A percentile compares a stretch with the other conserved stretches of the same genome.
These are phyloP conservation scores for Pyracantha coccinea DNA, from an alignment of 331 rosid species.

Conservation along the genomic window DNA sequence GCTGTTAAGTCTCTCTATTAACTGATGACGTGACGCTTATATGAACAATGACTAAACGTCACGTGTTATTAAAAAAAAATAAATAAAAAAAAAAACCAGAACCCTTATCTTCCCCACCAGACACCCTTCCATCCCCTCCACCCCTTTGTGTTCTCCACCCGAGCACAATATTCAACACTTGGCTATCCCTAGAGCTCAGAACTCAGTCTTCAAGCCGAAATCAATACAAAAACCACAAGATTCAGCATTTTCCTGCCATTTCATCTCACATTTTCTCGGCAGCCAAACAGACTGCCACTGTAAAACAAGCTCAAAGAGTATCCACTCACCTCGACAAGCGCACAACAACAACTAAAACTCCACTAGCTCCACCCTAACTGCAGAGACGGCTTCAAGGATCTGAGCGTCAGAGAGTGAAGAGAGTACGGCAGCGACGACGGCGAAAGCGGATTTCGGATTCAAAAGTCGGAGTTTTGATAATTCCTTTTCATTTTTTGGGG, in stretches of 20 bases:
- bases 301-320: neutral
- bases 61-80: too few relatives aligned
- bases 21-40: too few relatives aligned
- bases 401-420: conserved; percentile 2
- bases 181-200: conserved; percentile 2
- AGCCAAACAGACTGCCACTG: conserved; percentile 10
- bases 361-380: conserved; percentile 21
- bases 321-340: conserved; percentile 36
- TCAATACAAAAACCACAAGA: conserved; percentile 8
- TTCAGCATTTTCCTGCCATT: conserved; percentile 8
- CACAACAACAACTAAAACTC: conserved; percentile 28
- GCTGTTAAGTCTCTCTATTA: too few relatives aligned
- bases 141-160: too few relatives aligned
- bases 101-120: too few relatives aligned
- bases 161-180: neutral
- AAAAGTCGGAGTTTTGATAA: conserved; percentile 16
- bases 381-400: conserved; percentile 4
- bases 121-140: too few relatives aligned
- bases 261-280: conserved; percentile 4
- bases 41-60: too few relatives aligned
- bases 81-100: too few relatives aligned
- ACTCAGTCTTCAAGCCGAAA: neutral
- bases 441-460: conserved; percentile 34
- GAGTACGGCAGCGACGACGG: conserved; percentile 17
- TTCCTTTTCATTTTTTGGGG: neutral